A percentile compares a stretch with the other conserved stretches of the same genome.
These are phyloP conservation scores for Vigna radiata DNA, from an alignment of 306 rosid species.

Conservation along the genomic window DNA sequence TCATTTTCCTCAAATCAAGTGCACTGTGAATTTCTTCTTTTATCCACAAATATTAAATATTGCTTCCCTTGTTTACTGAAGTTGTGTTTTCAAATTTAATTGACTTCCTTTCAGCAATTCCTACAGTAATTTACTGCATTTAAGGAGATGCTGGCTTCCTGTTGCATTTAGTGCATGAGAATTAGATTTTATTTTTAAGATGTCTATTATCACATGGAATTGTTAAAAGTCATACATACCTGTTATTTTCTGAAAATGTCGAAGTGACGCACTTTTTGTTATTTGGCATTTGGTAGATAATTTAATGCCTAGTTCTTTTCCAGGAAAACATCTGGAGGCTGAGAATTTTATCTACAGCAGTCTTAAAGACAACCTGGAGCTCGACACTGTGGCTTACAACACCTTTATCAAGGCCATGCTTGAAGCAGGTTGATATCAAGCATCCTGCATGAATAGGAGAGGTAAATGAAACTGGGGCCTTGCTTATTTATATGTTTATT, in stretches of 20 bases:
- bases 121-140: background rate
- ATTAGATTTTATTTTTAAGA: background rate
- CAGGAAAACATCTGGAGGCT: slow-evolving; percentile 81
- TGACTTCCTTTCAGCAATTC: background rate
- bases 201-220: slow-evolving; percentile 13
- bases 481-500: slow-evolving; percentile 43
- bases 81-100: slow-evolving; percentile 3
- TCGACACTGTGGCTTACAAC: slow-evolving; percentile 95
- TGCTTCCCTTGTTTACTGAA: background rate
- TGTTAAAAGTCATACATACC: background rate
- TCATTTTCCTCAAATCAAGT: background rate
- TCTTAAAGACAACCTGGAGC: slow-evolving; percentile 65
- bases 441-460: slow-evolving; percentile 30
- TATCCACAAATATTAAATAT: background rate
- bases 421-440: slow-evolving; percentile 67
- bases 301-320: slow-evolving; percentile 32
- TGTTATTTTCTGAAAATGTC: slow-evolving; percentile 10
- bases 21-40: background rate
- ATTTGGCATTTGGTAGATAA: slow-evolving; percentile 32
- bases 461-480: slow-evolving; percentile 29
- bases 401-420: slow-evolving; percentile 95
- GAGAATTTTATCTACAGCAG: slow-evolving; percentile 60
- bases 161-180: background rate
- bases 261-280: slow-evolving; percentile 10
- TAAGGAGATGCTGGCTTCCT: background rate